These are phyloP conservation scores for Termitomyces sp. DNA, from an alignment of 768 basidiomycete genomes.

Conservation along the genomic window DNA sequence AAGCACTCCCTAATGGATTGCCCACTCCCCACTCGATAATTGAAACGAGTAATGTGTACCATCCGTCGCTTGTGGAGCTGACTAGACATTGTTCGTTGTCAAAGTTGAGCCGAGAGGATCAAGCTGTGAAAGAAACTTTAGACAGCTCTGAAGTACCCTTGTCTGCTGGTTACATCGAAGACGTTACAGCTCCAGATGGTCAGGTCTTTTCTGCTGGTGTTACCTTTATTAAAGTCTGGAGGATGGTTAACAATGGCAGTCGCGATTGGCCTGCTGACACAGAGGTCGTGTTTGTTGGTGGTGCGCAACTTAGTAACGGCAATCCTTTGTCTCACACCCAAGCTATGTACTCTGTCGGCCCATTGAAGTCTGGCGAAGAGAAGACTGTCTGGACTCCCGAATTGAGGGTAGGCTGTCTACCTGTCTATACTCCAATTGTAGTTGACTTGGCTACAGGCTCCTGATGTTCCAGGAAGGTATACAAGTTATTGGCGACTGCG, in stretches of 20 bases:
- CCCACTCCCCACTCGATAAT: constrained; percentile 5
- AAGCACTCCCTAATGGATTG: constrained; percentile 22
- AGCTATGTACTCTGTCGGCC: constrained; percentile 34
- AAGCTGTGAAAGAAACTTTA: neutral
- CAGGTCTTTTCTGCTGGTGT: constrained; percentile 78
- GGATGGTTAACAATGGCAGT: constrained; percentile 59
- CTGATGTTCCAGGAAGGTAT: constrained; percentile 67
- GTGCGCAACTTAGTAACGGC: constrained; percentile 48
- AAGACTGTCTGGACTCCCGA: constrained; percentile 69
- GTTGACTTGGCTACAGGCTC: constrained; percentile 40
- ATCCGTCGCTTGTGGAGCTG: constrained; percentile 24
- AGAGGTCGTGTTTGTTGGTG: constrained; percentile 65
- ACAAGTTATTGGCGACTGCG: constrained; percentile 72
- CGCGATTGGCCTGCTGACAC: constrained; percentile 65
- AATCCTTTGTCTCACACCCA: neutral
- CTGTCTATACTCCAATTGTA: neutral
- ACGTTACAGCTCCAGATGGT: constrained; percentile 70
- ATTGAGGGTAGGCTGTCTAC: constrained; percentile 48
- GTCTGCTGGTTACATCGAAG: constrained; percentile 53
- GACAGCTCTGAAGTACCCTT: constrained; percentile 16
- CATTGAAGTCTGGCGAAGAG: constrained; percentile 48
- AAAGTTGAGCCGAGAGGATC: constrained; percentile 7
- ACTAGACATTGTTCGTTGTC: constrained; percentile 2
- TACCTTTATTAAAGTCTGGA: constrained; percentile 84
- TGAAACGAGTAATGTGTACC: constrained; percentile 1